Conservation (phyloP, 2,329 filamentous ascomycete species). For the Gyromitra esculenta region DNA sequence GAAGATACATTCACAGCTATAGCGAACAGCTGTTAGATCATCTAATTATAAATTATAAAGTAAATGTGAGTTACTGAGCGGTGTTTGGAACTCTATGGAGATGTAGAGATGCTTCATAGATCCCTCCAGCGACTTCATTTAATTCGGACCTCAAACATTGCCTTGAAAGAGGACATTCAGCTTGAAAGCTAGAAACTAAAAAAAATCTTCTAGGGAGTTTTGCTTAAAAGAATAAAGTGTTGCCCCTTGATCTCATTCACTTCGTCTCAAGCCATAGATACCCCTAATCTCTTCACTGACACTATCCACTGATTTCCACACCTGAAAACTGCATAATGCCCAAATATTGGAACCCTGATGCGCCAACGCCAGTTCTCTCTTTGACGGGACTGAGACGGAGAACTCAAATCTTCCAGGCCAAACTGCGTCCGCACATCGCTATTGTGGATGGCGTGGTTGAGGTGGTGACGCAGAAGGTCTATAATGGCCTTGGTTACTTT, state of each 20-base stretch:
- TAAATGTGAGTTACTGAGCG: background rate
- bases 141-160: too few species aligned
- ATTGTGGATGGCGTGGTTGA: conserved; percentile 6
- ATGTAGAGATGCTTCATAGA: conserved; percentile 9
- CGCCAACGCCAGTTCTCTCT: conserved; percentile 8
- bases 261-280: background rate
- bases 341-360: conserved; percentile 22
- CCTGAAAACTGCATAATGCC: conserved; percentile 3
- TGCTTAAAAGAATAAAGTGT: conserved; percentile 16
- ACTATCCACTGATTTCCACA: conserved; percentile 10
- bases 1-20: background rate
- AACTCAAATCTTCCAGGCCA: background rate
- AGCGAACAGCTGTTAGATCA: background rate
- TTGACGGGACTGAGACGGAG: conserved; percentile 9
- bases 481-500: conserved; percentile 14
- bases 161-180: conserved; percentile 6
- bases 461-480: conserved; percentile 10
- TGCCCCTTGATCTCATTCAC: background rate
- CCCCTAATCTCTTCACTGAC: background rate
- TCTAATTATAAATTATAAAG: background rate
- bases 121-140: conserved; percentile 16
- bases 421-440: conserved; percentile 5
- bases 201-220: background rate
- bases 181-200: background rate
- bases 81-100: background rate